Evolutionary conservation across 345 rosid species (phyloP), one percentile per base, ranked within the genome.

Genomic region (Crucihimalaya himalaica): DNA sequence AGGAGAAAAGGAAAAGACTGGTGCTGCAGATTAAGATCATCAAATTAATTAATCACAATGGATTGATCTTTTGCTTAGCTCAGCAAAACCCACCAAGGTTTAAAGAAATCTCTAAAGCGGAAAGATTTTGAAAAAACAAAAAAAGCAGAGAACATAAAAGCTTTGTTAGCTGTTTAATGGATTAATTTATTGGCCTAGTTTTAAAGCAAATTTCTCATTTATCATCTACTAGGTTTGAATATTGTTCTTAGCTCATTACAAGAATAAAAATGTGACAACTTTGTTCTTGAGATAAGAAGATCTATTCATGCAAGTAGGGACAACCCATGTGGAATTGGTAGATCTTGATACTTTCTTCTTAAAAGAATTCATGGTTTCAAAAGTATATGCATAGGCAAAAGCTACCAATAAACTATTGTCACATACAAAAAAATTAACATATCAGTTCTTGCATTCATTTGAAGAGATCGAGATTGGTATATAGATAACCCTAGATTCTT

Each of bases 1-100:
- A 77, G 71, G 47, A 77, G 70, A 56, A 28, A 77, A 71, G 55
- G 52, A 70, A 76, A 45, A 76, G 60, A 69, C 8, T 61, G 9
- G 27, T 46, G 75, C 19, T 55, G 13, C 23, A 57, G 53, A 70
- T 63, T 63, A 70, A 70, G 75, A 68, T 75, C 27, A 68, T 53
- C 29, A 62, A 15, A 13, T 54, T 76, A 11, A 48, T 39, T 58
- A 52, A 68, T 70, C 37, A 25, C 62, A 31, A 34, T 23, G 57
- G 68, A 47, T 34, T 69, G 20, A 47, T 34, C 80, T 70, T 63
- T 37, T 63, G 80, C 80, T 76, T 76, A 70, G 66, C 53, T 76
- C 71, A 76, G 75, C 80, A 76, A 76, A 76, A 70, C 80, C 66
- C 80, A 76, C 75, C 37, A 63, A 69, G 70, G 46, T 69, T 18